Conservation (phyloP, 441 rosid genomes). For the Gossypium gossypioides region DNA sequence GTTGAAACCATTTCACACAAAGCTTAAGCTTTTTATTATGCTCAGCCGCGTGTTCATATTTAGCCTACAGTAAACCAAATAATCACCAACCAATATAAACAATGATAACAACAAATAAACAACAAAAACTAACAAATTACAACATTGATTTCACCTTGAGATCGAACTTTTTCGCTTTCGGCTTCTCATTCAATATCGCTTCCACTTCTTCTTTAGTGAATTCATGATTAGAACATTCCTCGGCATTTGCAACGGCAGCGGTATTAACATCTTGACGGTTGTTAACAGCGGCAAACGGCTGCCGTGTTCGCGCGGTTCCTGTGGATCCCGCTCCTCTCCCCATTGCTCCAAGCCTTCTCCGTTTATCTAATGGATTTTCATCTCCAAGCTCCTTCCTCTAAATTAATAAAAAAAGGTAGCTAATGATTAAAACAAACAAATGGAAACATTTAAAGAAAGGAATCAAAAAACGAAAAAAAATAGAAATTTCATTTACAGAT, state of each 20-base stretch:
- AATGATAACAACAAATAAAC: neutral
- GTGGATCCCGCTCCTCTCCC: slow-evolving; percentile 34
- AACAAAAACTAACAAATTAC: neutral
- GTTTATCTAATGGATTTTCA: slow-evolving; percentile 53
- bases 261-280: slow-evolving; percentile 35
- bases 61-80: slow-evolving; percentile 34
- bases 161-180: slow-evolving; percentile 63
- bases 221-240: slow-evolving; percentile 37
- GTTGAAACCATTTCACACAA: slow-evolving; percentile 74
- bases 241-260: slow-evolving; percentile 17
- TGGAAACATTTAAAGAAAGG: neutral
- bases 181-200: slow-evolving; percentile 62
- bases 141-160: slow-evolving; percentile 44
- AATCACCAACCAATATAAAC: neutral
- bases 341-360: slow-evolving; percentile 39
- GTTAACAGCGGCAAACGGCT: slow-evolving; percentile 41
- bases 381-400: slow-evolving; percentile 49
- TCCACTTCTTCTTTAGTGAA: slow-evolving; percentile 71
- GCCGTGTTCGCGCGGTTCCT: slow-evolving; percentile 40
- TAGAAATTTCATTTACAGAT: slow-evolving; percentile 27
- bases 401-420: slow-evolving; percentile 5
- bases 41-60: slow-evolving; percentile 49
- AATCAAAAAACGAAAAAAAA: neutral
- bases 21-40: slow-evolving; percentile 57
- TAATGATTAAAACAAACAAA: neutral